Percentiles rank a stretch among this genome's conserved stretches.
Evolutionary conservation across 345 rosid genomes (phyloP).

Genomic region (Eucalyptus regnans): DNA sequence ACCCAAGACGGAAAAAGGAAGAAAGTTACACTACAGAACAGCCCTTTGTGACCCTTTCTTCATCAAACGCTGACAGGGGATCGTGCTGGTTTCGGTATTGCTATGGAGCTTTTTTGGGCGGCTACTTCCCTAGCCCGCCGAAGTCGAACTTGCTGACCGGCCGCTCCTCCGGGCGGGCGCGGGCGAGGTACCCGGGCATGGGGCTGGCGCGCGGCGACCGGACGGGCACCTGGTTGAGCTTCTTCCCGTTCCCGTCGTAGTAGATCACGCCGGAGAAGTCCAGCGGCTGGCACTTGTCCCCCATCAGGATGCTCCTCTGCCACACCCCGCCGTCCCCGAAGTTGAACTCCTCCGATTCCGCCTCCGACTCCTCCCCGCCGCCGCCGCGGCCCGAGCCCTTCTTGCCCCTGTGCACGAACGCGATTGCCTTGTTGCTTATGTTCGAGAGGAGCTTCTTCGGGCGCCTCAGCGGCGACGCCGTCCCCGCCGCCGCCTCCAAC

Average conservation of each 20-base stretch:
- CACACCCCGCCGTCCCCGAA: slow-evolving; percentile 86
- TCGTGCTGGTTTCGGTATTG: background rate
- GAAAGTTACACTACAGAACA: background rate
- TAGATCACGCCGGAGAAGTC: slow-evolving; percentile 84
- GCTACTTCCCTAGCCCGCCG: background rate
- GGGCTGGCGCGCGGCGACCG: slow-evolving; percentile 90
- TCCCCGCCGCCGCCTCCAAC: background rate
- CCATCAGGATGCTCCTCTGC: slow-evolving; percentile 89
- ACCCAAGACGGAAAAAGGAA: background rate
- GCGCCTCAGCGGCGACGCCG: background rate
- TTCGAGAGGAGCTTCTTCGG: slow-evolving; percentile 36
- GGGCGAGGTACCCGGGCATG: slow-evolving; percentile 25
- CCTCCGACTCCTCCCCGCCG: background rate
- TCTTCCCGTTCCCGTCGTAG: slow-evolving; percentile 67
- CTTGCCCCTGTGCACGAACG: slow-evolving; percentile 23
- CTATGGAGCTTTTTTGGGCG: background rate
- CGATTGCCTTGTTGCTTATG: slow-evolving; percentile 62
- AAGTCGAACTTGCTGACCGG: background rate
- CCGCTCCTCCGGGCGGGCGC: background rate
- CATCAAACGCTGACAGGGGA: background rate
- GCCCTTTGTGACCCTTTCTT: background rate
- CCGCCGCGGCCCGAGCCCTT: background rate
- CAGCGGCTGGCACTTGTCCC: slow-evolving; percentile 92
- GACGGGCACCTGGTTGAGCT: slow-evolving; percentile 40
- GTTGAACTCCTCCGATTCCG: slow-evolving; percentile 1